Percentiles rank a stretch among this genome's conserved stretches.
Conservation (phyloP, 2,329 filamentous ascomycete species). For the Myriosclerotinia curreyana region DNA sequence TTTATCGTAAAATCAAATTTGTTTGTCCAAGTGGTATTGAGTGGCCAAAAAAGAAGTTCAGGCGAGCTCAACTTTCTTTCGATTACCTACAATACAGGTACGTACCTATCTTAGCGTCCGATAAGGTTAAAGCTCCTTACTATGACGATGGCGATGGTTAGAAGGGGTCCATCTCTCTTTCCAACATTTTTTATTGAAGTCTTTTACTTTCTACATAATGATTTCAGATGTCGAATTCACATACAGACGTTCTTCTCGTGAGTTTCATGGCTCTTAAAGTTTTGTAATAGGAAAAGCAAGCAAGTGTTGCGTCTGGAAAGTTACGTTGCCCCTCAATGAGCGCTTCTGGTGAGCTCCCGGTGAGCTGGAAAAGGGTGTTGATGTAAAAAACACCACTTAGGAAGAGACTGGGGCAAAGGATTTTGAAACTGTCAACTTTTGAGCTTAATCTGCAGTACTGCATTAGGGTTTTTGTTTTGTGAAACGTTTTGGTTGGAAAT, state of each 20-base stretch:
- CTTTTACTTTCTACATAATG: slow-evolving; percentile 25
- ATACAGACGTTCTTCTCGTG: slow-evolving; percentile 56
- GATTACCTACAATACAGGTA: slow-evolving; percentile 16
- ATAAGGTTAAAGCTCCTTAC: slow-evolving; percentile 27
- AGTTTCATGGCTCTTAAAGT: slow-evolving; percentile 33
- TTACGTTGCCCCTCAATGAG: neutral
- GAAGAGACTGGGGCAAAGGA: neutral
- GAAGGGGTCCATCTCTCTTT: slow-evolving; percentile 6
- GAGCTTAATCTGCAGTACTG: neutral
- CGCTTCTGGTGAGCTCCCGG: neutral
- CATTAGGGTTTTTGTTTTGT: neutral
- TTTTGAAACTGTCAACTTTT: neutral
- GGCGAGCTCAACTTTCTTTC: slow-evolving; percentile 14
- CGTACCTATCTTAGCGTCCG: slow-evolving; percentile 23
- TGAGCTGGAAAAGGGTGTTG: neutral
- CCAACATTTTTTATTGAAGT: slow-evolving; percentile 13
- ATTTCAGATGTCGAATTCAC: slow-evolving; percentile 47
- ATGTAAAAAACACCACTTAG: neutral
- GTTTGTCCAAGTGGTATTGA: slow-evolving; percentile 2
- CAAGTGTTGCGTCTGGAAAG: slow-evolving; percentile 1
- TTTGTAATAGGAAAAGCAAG: neutral
- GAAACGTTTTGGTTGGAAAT: neutral
- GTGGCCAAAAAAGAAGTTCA: slow-evolving; percentile 17
- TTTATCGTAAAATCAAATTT: neutral
- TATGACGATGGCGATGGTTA: slow-evolving; percentile 27